Base-by-base conservation (phyloP, 2,329 filamentous ascomycete genomes). In the Neofusicoccum sp. region DNA sequence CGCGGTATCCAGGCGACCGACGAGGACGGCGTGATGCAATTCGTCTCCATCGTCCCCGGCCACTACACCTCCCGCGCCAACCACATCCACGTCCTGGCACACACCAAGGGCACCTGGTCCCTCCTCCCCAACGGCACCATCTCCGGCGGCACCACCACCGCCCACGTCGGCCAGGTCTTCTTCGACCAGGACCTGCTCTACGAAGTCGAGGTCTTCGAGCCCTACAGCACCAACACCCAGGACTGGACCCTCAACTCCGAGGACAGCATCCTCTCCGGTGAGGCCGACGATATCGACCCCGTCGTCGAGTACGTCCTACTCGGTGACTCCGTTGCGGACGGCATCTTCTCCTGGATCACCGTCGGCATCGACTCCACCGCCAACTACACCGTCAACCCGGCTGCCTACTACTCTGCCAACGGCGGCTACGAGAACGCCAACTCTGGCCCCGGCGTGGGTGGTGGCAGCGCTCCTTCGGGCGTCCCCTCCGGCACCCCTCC, bases 131-230 rank as follows among this genome's bases (percentile, higher is more conserved):
- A 81, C 67, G 82, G 80, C 58, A 82, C 83, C 61, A 79, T 84
- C 63, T 71, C 73, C 41, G 81, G 78, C 62, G 76, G 78, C 14
- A 76, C 73, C 56, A 77, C 73, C 54, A 79, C 83, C 61, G 80
- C 82, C 6, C 85, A 89, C 73, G 79, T 88, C 40, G 86, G 86
- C 16, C 86, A 89, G 70, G 68, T 86, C 54, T 89, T 86, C 78
- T 86, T 86, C 60, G 84, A 89, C 70, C 82, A 87, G 69, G 76
- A 78, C 63, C 79, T 89, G 8, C 80, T 84, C 65, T 66, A 67
- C 28, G 64, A 75, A 40, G 83, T 88, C 59, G 80, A 85, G 63
- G 70, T 70, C 8, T 75, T 73, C 1, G 62, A 68, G 0, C 81
- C 82, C 3, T 79, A 80, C 70, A 76, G 69, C 66, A 76, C 71